Conservation (phyloP, 75 land plant species). For the Pinus albicaulis region DNA sequence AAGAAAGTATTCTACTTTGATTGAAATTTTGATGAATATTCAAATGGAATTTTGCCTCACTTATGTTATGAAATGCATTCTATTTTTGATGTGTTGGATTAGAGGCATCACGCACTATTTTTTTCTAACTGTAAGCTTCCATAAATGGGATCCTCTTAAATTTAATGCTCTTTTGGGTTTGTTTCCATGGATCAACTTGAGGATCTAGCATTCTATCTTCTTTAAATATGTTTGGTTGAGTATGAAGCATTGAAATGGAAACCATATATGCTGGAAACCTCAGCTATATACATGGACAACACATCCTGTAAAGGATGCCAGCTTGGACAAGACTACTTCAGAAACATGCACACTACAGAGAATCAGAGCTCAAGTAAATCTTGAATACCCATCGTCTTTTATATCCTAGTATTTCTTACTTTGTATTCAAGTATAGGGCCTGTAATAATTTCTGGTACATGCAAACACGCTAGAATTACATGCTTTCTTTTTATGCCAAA, state of each 20-base stretch:
- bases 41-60: too few relatives aligned
- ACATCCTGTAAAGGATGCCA: slow-evolving; percentile 42
- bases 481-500: background rate
- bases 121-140: too few relatives aligned
- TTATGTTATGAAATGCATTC: background rate
- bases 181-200: slow-evolving; percentile 45
- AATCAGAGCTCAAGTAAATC: slow-evolving; percentile 56
- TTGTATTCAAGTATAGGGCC: background rate
- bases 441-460: background rate
- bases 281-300: slow-evolving; percentile 68
- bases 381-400: too few relatives aligned
- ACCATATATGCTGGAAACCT: slow-evolving; percentile 71
- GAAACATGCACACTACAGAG: slow-evolving; percentile 67
- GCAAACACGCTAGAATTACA: background rate
- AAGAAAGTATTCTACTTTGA: slow-evolving; percentile 33
- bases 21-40: too few relatives aligned
- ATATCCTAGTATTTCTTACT: background rate
- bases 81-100: too few relatives aligned
- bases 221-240: slow-evolving; percentile 76
- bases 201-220: slow-evolving; percentile 63
- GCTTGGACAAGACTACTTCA: slow-evolving; percentile 61
- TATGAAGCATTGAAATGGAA: slow-evolving; percentile 59
- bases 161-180: too few relatives aligned
- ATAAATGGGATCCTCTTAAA: too few relatives aligned
- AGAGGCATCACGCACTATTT: too few relatives aligned